These are phyloP conservation scores for Colletotrichum aenigma DNA, from an alignment of 2,329 filamentous ascomycete species.

Conservation along the genomic window DNA sequence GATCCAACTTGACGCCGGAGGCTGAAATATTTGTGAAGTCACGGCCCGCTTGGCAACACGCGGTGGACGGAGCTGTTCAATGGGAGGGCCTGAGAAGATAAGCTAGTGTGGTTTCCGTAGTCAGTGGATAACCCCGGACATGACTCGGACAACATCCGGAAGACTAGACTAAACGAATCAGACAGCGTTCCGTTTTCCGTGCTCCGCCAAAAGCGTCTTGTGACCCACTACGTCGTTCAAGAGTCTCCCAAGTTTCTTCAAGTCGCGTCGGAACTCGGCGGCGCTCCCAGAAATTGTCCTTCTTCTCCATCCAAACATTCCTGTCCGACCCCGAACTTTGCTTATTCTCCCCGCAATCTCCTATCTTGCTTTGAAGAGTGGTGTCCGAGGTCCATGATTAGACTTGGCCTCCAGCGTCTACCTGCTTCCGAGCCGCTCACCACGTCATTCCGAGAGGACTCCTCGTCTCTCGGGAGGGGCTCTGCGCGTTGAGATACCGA, in stretches of 20 bases:
- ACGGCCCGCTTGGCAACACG: conserved; percentile 27
- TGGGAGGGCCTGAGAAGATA: conserved; percentile 30
- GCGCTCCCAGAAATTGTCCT: not conserved
- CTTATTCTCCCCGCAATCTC: not conserved
- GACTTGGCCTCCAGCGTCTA: not conserved
- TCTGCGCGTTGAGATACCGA: not conserved
- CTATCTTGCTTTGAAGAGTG: not conserved
- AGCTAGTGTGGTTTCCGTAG: not conserved
- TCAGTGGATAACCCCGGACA: not conserved
- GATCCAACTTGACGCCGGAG: conserved; percentile 17
- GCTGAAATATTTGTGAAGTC: conserved; percentile 31
- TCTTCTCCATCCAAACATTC: conserved; percentile 2
- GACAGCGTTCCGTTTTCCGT: not conserved
- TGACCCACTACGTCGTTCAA: not conserved
- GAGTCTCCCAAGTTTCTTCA: not conserved
- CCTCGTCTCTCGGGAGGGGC: not conserved
- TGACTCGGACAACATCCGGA: not conserved
- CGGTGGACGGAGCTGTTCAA: conserved; percentile 25
- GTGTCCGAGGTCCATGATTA: conserved; percentile 6
- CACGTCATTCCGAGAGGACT: not conserved
- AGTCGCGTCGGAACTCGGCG: conserved; percentile 7
- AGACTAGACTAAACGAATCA: not conserved
- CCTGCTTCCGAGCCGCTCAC: not conserved
- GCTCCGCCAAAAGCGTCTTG: not conserved
- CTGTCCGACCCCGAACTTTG: not conserved